These are phyloP conservation scores for Russula brevipes DNA, from an alignment of 768 basidiomycete genomes.

Conservation along the genomic window DNA sequence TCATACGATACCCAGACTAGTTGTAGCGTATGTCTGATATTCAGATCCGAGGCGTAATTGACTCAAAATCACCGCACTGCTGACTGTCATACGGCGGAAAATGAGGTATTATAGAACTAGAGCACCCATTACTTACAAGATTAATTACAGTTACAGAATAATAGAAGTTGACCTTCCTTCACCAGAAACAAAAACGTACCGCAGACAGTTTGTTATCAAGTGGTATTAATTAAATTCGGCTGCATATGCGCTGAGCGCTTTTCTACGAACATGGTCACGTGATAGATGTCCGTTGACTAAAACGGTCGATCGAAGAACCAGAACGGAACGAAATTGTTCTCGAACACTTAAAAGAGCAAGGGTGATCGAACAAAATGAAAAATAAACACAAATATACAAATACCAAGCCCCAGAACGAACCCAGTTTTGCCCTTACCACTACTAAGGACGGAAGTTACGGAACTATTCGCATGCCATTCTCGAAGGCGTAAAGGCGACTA, in stretches of 20 bases:
- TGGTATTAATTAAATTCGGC: no score
- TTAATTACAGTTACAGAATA: no score
- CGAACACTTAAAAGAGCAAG: background rate
- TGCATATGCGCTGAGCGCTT: no score
- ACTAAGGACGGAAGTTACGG: background rate
- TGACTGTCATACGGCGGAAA: background rate
- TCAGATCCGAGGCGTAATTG: background rate
- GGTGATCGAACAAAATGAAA: background rate
- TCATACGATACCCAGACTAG: background rate
- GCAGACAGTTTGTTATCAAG: no score
- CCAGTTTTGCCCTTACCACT: no score
- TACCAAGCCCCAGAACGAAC: no score
- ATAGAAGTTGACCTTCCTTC: no score
- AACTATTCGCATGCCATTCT: background rate
- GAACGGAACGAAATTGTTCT: background rate
- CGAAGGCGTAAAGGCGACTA: conserved; percentile 7
- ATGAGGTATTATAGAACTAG: no score
- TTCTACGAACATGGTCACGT: no score
- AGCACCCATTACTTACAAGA: no score
- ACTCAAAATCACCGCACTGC: background rate
- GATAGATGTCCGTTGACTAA: no score
- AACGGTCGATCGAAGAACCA: background rate
- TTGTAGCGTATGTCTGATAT: background rate
- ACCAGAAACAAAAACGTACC: no score
- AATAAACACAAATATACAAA: background rate